Evolutionary conservation across 805 yeast genomes (phyloP).

Genomic region (Kodamaea kaohsiungensis): DNA sequence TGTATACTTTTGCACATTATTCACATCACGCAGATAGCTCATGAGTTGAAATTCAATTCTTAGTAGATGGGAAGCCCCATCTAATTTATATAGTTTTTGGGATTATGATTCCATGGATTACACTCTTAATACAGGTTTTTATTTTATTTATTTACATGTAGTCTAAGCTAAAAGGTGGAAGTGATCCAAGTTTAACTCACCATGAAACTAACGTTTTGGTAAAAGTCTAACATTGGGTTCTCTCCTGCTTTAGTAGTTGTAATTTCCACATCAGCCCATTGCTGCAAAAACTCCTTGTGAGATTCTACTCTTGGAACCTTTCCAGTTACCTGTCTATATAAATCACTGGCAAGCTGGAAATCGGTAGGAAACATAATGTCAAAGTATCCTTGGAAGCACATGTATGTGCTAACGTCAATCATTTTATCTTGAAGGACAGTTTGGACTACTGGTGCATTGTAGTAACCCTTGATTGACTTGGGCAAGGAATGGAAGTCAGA

Average conservation of each 20-base stretch:
- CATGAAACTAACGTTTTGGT: slow-evolving; percentile 72
- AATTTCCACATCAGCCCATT: slow-evolving; percentile 69
- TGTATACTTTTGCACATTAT: no score
- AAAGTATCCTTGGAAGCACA: slow-evolving; percentile 84
- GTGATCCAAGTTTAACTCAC: slow-evolving; percentile 30
- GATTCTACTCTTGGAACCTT: slow-evolving; percentile 53
- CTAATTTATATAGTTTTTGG: not conserved
- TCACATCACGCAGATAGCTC: not conserved
- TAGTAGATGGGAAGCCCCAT: not conserved
- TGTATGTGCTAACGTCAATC: slow-evolving; percentile 69
- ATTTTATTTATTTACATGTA: not conserved
- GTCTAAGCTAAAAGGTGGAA: no score
- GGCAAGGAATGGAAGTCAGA: slow-evolving; percentile 64
- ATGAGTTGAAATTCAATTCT: not conserved
- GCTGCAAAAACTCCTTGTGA: slow-evolving; percentile 64
- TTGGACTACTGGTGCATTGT: slow-evolving; percentile 77
- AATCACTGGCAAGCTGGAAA: slow-evolving; percentile 58
- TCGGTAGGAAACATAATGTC: slow-evolving; percentile 88
- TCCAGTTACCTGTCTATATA: slow-evolving; percentile 66
- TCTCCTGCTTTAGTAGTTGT: slow-evolving; percentile 78
- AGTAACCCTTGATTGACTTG: slow-evolving; percentile 53
- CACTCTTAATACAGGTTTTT: not conserved
- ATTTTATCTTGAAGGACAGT: slow-evolving; percentile 67
- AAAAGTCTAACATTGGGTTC: slow-evolving; percentile 79
- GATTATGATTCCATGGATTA: not conserved